Evolutionary conservation across 371 early-diverging fungal genomes (phyloP).

Genomic region (Zancudomyces culisetae): DNA sequence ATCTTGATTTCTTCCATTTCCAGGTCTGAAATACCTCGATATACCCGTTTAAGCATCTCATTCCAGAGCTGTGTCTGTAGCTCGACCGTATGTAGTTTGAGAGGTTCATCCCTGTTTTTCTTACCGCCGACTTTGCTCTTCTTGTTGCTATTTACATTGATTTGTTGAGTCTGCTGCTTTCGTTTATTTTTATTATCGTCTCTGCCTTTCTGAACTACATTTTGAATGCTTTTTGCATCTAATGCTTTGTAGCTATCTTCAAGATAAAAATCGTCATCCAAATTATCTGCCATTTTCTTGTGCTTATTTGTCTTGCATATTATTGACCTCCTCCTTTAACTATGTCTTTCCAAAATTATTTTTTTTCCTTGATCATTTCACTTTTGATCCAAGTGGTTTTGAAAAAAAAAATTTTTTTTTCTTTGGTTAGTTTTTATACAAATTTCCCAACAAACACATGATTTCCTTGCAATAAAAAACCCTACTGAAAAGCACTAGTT

Average conservation of each 20-base stretch:
- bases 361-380: no score
- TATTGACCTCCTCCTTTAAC: no score
- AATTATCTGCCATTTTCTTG: not conserved
- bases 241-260: not conserved
- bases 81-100: not conserved
- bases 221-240: no score
- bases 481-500: no score
- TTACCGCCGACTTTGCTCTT: not conserved
- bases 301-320: no score
- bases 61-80: slow-evolving; percentile 21
- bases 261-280: not conserved
- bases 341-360: no score
- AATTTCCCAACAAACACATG: no score
- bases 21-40: slow-evolving; percentile 20
- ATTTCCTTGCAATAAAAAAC: no score
- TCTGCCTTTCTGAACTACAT: no score
- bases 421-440: no score
- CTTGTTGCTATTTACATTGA: not conserved
- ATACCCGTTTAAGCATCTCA: slow-evolving; percentile 31
- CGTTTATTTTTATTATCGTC: not conserved
- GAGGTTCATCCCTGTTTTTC: not conserved
- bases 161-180: not conserved
- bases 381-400: no score
- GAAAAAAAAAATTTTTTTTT: no score
- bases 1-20: slow-evolving; percentile 9